Conservation (phyloP, 2,329 filamentous ascomycete species). For the Aspergillus puulaauensis region DNA sequence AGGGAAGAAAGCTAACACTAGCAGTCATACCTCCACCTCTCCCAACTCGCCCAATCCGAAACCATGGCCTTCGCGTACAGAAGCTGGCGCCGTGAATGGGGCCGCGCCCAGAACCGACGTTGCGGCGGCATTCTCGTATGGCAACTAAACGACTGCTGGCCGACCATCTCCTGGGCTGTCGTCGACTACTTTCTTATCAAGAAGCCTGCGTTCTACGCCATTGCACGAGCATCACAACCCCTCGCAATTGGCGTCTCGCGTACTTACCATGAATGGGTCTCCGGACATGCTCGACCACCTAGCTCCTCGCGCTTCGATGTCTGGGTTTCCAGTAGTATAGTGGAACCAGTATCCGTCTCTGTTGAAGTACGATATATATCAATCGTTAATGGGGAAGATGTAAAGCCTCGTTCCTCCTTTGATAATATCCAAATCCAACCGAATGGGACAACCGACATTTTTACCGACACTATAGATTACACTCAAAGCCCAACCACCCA, state of each 20-base stretch:
- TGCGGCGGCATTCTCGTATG: conserved; percentile 49
- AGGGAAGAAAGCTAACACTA: no score
- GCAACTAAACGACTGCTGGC: conserved; percentile 56
- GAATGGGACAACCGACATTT: no score
- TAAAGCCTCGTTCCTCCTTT: no score
- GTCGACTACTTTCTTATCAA: conserved; percentile 61
- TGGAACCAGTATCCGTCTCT: no score
- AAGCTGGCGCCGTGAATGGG: conserved; percentile 52
- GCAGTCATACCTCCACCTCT: conserved; percentile 62
- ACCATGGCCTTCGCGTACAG: conserved; percentile 61
- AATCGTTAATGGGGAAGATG: no score
- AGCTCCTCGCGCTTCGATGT: conserved; percentile 53
- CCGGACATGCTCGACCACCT: conserved; percentile 57
- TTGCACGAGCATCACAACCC: conserved; percentile 57
- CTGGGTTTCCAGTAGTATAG: conserved; percentile 54
- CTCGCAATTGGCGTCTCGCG: conserved; percentile 58
- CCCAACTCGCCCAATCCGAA: conserved; percentile 61
- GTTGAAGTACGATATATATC: no score
- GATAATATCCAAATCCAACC: no score
- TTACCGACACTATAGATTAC: no score
- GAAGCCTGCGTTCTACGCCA: conserved; percentile 62
- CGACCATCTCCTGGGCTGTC: conserved; percentile 62
- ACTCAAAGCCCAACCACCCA: no score
- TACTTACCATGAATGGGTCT: conserved; percentile 60
- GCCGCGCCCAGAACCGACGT: conserved; percentile 29